Percentiles rank a stretch among this genome's conserved stretches.
Conservation (phyloP, 2,329 filamentous ascomycete species). For the Saccharata proteae region DNA sequence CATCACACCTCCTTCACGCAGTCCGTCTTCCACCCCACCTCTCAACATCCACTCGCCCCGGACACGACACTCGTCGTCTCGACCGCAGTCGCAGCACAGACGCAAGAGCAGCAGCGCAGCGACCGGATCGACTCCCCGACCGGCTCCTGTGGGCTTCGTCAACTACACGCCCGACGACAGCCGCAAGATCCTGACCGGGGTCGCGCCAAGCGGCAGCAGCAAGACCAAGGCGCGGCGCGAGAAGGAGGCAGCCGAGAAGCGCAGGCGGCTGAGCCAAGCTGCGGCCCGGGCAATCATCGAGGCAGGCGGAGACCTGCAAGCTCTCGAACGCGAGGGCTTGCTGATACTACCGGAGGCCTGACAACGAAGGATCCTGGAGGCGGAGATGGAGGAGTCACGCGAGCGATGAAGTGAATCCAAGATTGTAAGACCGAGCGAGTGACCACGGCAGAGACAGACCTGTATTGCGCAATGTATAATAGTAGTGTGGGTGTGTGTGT, state of each 20-base stretch:
- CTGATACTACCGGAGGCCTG: too few species aligned
- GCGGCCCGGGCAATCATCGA: constrained; percentile 57
- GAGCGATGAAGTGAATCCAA: too few species aligned
- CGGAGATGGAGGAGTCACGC: too few species aligned
- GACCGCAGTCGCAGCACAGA: constrained; percentile 6
- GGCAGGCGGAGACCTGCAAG: constrained; percentile 52
- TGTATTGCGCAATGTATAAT: too few species aligned
- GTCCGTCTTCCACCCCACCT: constrained; percentile 4
- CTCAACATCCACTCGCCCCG: constrained; percentile 4
- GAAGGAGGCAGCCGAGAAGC: constrained; percentile 71
- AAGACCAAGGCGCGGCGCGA: constrained; percentile 94
- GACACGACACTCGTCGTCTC: background rate
- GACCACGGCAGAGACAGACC: too few species aligned
- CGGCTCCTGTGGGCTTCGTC: constrained; percentile 56
- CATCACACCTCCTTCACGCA: constrained; percentile 6
- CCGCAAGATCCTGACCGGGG: constrained; percentile 68
- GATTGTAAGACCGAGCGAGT: too few species aligned
- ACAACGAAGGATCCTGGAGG: too few species aligned
- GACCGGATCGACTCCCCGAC: constrained; percentile 14
- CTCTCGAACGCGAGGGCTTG: constrained; percentile 31
- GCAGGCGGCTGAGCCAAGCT: constrained; percentile 54
- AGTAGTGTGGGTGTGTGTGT: too few species aligned
- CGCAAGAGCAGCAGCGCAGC: constrained; percentile 3
- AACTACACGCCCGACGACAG: constrained; percentile 82
- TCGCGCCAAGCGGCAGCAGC: constrained; percentile 78